phyloP scores from a whole-genome alignment of 192 early-diverging fungal genomes.

The Cladochytrium replicatum region DNA sequence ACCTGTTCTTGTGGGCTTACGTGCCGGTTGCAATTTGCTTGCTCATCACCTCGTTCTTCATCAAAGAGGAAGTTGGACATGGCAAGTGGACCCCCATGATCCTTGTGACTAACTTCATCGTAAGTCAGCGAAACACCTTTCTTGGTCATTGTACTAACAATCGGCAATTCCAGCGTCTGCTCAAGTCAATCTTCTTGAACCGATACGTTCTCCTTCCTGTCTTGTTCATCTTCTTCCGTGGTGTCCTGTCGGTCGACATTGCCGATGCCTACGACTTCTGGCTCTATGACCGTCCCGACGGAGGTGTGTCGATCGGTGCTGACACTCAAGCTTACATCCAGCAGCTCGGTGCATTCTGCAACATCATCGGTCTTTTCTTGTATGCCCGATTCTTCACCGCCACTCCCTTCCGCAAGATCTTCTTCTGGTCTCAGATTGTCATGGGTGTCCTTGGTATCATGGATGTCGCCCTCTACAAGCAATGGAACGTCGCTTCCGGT shows the following conservation, averaged over 20 bases:
- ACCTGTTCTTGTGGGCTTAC: no score
- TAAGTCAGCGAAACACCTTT: no score
- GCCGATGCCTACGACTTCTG: conserved; percentile 17
- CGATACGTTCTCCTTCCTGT: conserved; percentile 11
- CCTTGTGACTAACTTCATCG: no score
- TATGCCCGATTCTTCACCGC: conserved; percentile 15
- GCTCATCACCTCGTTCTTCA: no score
- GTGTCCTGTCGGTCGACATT: conserved; percentile 16
- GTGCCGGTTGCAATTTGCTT: no score
- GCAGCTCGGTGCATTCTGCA: conserved; percentile 8
- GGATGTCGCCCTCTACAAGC: conserved; percentile 14
- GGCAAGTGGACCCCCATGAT: no score
- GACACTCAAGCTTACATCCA: conserved; percentile 18
- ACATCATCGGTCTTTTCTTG: conserved; percentile 8
- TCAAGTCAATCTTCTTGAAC: conserved; percentile 10
- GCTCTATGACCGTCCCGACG: conserved; percentile 6
- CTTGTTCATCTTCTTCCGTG: conserved; percentile 11
- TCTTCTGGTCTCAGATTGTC: conserved; percentile 21
- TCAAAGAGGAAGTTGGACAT: no score
- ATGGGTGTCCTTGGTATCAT: conserved; percentile 6
- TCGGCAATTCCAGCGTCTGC: not conserved
- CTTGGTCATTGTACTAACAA: no score
- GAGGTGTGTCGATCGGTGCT: no score
- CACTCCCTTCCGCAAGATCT: conserved; percentile 7
- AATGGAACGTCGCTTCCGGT: conserved; percentile 7